Evolutionary conservation across 225 moss, liverwort and hornwort species (phyloP).

Genomic region (Sphagnum contortum): DNA sequence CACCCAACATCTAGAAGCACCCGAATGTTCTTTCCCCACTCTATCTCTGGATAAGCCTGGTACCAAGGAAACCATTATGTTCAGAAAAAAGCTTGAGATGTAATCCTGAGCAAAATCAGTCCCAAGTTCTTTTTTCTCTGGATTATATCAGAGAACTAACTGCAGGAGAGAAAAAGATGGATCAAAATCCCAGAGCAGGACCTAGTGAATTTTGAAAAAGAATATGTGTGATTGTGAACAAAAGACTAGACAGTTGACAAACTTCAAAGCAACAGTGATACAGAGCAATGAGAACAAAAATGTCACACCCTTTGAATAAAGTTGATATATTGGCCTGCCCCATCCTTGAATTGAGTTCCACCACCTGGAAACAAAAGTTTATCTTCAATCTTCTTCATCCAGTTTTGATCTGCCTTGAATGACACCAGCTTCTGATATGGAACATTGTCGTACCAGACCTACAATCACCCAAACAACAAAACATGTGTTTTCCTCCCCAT

Average conservation of each 20-base stretch:
- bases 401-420: slow-evolving; percentile 49
- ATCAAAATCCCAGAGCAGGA: too few species aligned
- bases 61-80: neutral
- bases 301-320: slow-evolving; percentile 19
- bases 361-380: slow-evolving; percentile 39
- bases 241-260: too few species aligned
- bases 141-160: too few species aligned
- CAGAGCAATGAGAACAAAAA: too few species aligned
- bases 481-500: too few species aligned
- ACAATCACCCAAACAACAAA: neutral
- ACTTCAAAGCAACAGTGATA: too few species aligned
- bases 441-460: slow-evolving; percentile 47
- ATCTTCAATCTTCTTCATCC: slow-evolving; percentile 33
- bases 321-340: slow-evolving; percentile 37
- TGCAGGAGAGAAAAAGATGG: too few species aligned
- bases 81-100: neutral
- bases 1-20: slow-evolving; percentile 6
- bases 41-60: neutral
- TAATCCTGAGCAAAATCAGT: too few species aligned
- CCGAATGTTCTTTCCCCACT: slow-evolving; percentile 4
- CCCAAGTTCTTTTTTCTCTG: too few species aligned
- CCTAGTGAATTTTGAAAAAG: too few species aligned
- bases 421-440: slow-evolving; percentile 36
- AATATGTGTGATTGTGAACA: too few species aligned
- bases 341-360: slow-evolving; percentile 48